These are phyloP conservation scores for Neolentinus lepideus DNA, from an alignment of 1,284 basidiomycete genomes.

Conservation along the genomic window DNA sequence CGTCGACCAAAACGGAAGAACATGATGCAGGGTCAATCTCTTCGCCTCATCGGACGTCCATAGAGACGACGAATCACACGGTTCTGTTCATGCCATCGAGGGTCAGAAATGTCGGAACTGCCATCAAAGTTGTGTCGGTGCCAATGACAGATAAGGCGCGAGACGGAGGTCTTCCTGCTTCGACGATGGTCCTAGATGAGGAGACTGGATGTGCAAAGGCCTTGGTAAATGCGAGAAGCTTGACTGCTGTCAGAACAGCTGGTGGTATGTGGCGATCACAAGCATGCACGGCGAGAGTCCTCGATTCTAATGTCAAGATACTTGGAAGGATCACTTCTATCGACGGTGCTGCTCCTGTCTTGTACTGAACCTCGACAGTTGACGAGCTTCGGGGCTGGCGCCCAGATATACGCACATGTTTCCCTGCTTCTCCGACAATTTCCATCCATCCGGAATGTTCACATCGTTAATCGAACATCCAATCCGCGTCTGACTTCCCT, in stretches of 20 bases:
- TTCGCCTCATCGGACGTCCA: constrained; percentile 42
- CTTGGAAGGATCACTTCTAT: constrained; percentile 61
- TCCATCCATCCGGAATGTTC: constrained; percentile 45
- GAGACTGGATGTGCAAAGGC: constrained; percentile 58
- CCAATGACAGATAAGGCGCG: constrained; percentile 35
- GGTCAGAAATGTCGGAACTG: constrained; percentile 36
- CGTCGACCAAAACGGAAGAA: background rate
- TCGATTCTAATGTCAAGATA: background rate
- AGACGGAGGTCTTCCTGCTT: constrained; percentile 59
- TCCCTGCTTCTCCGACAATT: constrained; percentile 54
- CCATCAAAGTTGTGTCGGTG: constrained; percentile 70
- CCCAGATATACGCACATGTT: constrained; percentile 61
- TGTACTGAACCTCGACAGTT: constrained; percentile 24
- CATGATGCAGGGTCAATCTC: constrained; percentile 14
- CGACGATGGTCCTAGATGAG: constrained; percentile 74
- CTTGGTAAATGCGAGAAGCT: constrained; percentile 64
- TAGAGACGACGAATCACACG: constrained; percentile 43
- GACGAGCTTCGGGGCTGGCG: constrained; percentile 73
- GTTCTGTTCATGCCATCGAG: constrained; percentile 70
- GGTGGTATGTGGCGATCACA: constrained; percentile 43
- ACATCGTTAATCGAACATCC: constrained; percentile 56
- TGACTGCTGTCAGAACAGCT: constrained; percentile 79
- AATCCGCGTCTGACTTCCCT: constrained; percentile 47
- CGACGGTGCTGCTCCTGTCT: constrained; percentile 45
- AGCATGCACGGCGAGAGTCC: too few species aligned